Evolutionary conservation across 257 asterid genomes (phyloP).

Genomic region (Thymus mandschuricus): DNA sequence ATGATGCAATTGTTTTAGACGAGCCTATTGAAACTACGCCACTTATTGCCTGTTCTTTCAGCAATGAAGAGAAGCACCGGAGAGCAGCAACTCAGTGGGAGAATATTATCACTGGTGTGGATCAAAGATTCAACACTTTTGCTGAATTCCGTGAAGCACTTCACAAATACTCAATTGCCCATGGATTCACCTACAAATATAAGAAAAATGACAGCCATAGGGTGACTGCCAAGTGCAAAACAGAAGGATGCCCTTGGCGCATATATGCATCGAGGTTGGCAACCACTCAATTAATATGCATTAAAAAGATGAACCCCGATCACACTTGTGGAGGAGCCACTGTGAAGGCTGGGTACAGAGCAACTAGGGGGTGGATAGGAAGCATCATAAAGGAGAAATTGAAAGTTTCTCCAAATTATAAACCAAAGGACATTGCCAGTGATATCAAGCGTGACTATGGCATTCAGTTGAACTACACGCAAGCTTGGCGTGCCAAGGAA

Average conservation of each 20-base stretch:
- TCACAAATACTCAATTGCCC: conserved; percentile 95
- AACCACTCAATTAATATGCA: conserved; percentile 89
- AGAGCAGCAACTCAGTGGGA: conserved; percentile 96
- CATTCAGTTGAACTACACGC: conserved; percentile 93
- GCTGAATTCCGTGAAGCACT: conserved; percentile 96
- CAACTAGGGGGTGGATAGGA: conserved; percentile 98
- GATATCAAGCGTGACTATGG: conserved; percentile 98
- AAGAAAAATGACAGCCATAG: conserved; percentile 98
- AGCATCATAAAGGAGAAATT: conserved; percentile 89
- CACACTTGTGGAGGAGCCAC: conserved; percentile 93
- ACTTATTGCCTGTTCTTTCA: conserved; percentile 39
- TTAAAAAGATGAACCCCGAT: conserved; percentile 81
- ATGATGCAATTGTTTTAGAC: conserved; percentile 61
- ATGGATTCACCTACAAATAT: conserved; percentile 91
- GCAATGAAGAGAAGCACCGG: conserved; percentile 71
- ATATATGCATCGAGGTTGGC: conserved; percentile 92
- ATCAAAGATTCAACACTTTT: conserved; percentile 91
- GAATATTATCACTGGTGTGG: conserved; percentile 94
- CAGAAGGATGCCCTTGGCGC: conserved; percentile 97
- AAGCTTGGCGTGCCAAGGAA: conserved; percentile 99
- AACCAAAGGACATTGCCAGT: conserved; percentile 90
- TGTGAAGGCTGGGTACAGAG: conserved; percentile 90
- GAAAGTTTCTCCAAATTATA: conserved; percentile 86
- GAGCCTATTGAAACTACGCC: conserved; percentile 59
- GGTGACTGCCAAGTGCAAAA: conserved; percentile 95